Conservation (phyloP, 768 basidiomycete species). For the Exsudoporus frostii region DNA sequence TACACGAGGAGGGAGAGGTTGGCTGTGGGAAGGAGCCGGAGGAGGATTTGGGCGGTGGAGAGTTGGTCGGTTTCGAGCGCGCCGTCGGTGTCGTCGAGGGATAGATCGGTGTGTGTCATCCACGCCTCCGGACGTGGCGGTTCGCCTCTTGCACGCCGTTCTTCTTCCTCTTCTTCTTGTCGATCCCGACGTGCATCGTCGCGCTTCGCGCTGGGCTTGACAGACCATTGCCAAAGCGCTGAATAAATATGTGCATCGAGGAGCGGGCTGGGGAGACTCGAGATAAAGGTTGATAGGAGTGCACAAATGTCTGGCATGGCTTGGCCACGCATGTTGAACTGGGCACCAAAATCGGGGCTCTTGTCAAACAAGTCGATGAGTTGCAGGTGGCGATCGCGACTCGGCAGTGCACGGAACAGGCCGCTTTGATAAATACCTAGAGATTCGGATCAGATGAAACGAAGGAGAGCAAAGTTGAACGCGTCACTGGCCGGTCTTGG, state of each 20-base stretch:
- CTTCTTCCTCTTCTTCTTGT: slow-evolving; percentile 34
- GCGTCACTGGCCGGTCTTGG: slow-evolving; percentile 36
- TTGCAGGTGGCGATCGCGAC: slow-evolving; percentile 37
- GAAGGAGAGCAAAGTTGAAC: background rate
- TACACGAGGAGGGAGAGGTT: slow-evolving; percentile 43
- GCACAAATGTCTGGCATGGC: slow-evolving; percentile 44
- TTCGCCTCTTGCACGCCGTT: slow-evolving; percentile 27
- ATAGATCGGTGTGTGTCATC: slow-evolving; percentile 12
- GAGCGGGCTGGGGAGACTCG: slow-evolving; percentile 45
- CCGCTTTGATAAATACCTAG: slow-evolving; percentile 43
- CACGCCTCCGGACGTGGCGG: slow-evolving; percentile 16
- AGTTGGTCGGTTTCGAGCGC: slow-evolving; percentile 35
- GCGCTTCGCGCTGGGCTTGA: slow-evolving; percentile 40
- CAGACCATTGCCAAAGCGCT: slow-evolving; percentile 43
- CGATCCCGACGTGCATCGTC: slow-evolving; percentile 29
- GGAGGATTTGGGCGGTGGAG: slow-evolving; percentile 42
- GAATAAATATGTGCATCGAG: slow-evolving; percentile 40
- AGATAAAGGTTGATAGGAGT: slow-evolving; percentile 45
- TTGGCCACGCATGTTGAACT: slow-evolving; percentile 33
- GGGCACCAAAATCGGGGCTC: slow-evolving; percentile 20
- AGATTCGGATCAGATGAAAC: background rate
- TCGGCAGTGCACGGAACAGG: slow-evolving; percentile 42
- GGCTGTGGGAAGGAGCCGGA: slow-evolving; percentile 46
- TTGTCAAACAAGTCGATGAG: slow-evolving; percentile 40
- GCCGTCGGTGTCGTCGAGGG: slow-evolving; percentile 14